These are phyloP conservation scores for Microbotryum intermedium DNA, from an alignment of 1,284 basidiomycete species.

Conservation along the genomic window DNA sequence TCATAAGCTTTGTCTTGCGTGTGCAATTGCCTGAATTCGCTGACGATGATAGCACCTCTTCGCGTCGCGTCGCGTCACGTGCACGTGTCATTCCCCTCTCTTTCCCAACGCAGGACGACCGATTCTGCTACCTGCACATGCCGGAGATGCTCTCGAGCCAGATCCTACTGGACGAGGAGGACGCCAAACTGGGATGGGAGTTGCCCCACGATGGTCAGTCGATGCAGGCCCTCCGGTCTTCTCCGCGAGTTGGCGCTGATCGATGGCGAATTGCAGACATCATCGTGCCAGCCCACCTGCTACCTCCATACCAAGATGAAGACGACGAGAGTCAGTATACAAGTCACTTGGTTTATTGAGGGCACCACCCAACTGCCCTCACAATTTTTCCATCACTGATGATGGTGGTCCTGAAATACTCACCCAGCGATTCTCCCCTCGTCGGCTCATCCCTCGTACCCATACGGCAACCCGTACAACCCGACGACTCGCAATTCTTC, in stretches of 20 bases:
- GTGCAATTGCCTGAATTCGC: too few species aligned
- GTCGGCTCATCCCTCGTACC: constrained; percentile 33
- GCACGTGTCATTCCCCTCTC: too few species aligned
- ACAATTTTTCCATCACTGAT: not conserved
- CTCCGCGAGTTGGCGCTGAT: not conserved
- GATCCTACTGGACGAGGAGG: constrained; percentile 12
- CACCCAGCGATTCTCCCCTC: constrained; percentile 29
- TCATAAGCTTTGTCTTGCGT: too few species aligned
- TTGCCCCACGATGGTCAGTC: constrained; percentile 24
- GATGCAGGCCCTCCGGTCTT: too few species aligned
- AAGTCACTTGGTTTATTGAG: too few species aligned
- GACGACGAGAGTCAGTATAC: constrained; percentile 32
- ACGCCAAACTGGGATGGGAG: constrained; percentile 15
- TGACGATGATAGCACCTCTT: too few species aligned
- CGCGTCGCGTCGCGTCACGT: too few species aligned
- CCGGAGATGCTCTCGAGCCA: not conserved
- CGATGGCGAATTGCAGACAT: constrained; percentile 25
- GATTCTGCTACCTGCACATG: constrained; percentile 21
- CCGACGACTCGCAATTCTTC: constrained; percentile 3
- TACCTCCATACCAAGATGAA: constrained; percentile 33
- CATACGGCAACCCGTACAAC: constrained; percentile 35
- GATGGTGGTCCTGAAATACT: not conserved
- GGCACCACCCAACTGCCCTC: too few species aligned
- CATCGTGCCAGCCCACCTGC: constrained; percentile 26
- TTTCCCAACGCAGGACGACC: constrained; percentile 20